phyloP scores from a whole-genome alignment of 2,329 filamentous ascomycete genomes.

The Fusarium chuoi region DNA sequence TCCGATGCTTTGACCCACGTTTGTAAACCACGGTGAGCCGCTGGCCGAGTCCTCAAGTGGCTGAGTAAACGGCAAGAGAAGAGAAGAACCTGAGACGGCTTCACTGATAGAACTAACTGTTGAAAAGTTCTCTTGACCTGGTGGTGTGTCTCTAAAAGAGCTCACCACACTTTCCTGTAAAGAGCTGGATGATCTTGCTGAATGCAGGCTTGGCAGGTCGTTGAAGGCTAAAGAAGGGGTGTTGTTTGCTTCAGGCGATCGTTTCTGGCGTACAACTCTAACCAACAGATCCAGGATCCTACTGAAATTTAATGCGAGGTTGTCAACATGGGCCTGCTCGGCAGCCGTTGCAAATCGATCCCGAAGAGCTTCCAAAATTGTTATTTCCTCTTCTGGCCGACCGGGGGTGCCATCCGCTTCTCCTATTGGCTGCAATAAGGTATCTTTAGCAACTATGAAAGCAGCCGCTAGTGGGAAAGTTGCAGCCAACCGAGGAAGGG shows the following conservation, averaged over 20 bases:
- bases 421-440: conserved; percentile 31
- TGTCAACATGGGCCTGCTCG: conserved; percentile 33
- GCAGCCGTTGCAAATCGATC: conserved; percentile 30
- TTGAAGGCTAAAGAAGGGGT: conserved; percentile 41
- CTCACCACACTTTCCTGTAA: conserved; percentile 25
- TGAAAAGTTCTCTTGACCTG: conserved; percentile 30
- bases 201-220: conserved; percentile 39
- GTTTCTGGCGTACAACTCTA: conserved; percentile 34
- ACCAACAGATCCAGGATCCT: conserved; percentile 28
- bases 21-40: conserved; percentile 28
- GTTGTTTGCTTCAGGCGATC: conserved; percentile 6
- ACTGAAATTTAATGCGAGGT: conserved; percentile 34
- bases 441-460: conserved; percentile 33
- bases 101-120: conserved; percentile 27
- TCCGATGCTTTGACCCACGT: not conserved
- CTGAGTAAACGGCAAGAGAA: conserved; percentile 37
- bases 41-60: conserved; percentile 23
- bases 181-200: conserved; percentile 36
- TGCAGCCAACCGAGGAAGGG: conserved; percentile 32
- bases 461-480: conserved; percentile 39
- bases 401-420: conserved; percentile 3
- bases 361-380: conserved; percentile 38
- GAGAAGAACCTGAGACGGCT: conserved; percentile 15
- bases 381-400: conserved; percentile 40
- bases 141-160: conserved; percentile 39